Percentiles rank a stretch among this genome's conserved stretches.
phyloP scores from a whole-genome alignment of 495 filamentous ascomycete species.

The Podospora pseudocomata region DNA sequence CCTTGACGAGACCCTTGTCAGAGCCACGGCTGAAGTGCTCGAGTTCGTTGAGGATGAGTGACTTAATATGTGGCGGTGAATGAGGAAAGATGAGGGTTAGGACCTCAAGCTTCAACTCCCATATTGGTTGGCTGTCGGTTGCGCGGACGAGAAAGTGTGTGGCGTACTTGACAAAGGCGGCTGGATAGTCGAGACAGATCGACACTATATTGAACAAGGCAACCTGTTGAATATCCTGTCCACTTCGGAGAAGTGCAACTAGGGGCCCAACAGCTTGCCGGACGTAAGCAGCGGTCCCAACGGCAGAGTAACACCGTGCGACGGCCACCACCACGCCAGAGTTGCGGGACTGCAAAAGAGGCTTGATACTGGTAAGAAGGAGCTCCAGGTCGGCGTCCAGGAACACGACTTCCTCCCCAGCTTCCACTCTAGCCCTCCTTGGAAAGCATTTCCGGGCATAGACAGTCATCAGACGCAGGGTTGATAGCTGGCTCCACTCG shows the following conservation, averaged over 20 bases:
- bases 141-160: conserved; percentile 82
- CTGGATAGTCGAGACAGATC: conserved; percentile 68
- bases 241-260: conserved; percentile 75
- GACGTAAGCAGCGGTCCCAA: conserved; percentile 73
- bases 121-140: conserved; percentile 77
- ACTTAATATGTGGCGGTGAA: conserved; percentile 68
- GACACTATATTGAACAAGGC: conserved; percentile 91
- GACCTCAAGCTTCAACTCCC: conserved; percentile 86
- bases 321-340: conserved; percentile 88
- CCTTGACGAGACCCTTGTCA: conserved; percentile 73
- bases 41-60: conserved; percentile 83
- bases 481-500: conserved; percentile 91
- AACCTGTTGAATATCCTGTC: conserved; percentile 81
- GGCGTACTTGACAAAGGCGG: conserved; percentile 75
- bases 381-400: conserved; percentile 82
- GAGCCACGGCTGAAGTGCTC: conserved; percentile 83
- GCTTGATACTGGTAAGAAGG: conserved; percentile 71
- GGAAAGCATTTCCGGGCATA: conserved; percentile 92
- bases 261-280: conserved; percentile 72
- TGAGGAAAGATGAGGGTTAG: conserved; percentile 87
- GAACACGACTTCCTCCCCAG: conserved; percentile 55
- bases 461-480: conserved; percentile 70
- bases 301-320: conserved; percentile 75
- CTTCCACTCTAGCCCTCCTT: conserved; percentile 55
- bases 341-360: conserved; percentile 88